A percentile compares a stretch with the other conserved stretches of the same genome.
These are phyloP conservation scores for Phytophthora pluvialis DNA, from an alignment of 352 stramenopile genomes.

Conservation along the genomic window DNA sequence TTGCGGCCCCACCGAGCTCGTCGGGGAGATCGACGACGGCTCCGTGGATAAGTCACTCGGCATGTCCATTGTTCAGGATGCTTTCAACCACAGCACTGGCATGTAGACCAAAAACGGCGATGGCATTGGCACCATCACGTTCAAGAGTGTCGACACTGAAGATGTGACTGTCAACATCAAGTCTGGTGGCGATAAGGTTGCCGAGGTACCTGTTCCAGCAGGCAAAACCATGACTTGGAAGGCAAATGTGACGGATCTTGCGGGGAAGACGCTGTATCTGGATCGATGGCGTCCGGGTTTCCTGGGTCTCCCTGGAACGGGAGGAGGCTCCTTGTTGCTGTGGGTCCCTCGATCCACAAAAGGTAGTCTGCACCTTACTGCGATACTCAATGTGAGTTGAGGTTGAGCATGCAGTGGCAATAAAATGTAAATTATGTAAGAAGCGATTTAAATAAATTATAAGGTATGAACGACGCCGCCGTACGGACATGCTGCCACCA, in stretches of 20 bases:
- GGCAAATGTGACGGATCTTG: slow-evolving; percentile 29
- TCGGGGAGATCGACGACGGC: slow-evolving; percentile 48
- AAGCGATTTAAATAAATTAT: background rate
- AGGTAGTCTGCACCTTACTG: slow-evolving; percentile 25
- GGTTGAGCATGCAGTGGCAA: background rate
- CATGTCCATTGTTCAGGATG: slow-evolving; percentile 39
- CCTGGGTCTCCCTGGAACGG: slow-evolving; percentile 34
- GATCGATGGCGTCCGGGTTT: slow-evolving; percentile 44
- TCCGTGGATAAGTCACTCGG: slow-evolving; percentile 37
- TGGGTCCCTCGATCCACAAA: slow-evolving; percentile 33
- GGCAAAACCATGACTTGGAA: slow-evolving; percentile 34
- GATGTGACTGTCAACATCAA: slow-evolving; percentile 44
- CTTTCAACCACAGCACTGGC: slow-evolving; percentile 40
- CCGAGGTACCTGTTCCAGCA: slow-evolving; percentile 28
- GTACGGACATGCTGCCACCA: background rate
- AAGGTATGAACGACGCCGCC: background rate
- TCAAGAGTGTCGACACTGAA: slow-evolving; percentile 32
- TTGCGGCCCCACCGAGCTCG: slow-evolving; percentile 44
- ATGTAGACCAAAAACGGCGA: slow-evolving; percentile 30
- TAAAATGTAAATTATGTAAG: background rate
- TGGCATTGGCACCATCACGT: slow-evolving; percentile 32
- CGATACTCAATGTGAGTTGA: slow-evolving; percentile 28
- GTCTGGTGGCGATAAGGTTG: slow-evolving; percentile 36
- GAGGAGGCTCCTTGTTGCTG: slow-evolving; percentile 37
- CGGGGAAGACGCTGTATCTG: slow-evolving; percentile 45